Conservation (phyloP, 805 yeast species). For the Monosporozyma solicola region DNA sequence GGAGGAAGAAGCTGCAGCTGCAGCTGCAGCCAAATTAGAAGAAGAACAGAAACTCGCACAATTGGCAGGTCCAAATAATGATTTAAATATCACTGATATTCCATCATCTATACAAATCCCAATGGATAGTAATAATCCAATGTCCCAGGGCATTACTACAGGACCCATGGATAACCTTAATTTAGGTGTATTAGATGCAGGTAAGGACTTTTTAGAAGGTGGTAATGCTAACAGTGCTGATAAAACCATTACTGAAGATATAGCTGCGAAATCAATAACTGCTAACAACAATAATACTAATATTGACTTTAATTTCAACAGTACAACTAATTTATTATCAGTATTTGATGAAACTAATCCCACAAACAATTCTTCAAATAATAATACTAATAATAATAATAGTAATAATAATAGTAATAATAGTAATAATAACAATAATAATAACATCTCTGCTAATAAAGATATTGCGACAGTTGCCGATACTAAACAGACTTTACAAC, state of each 20-base stretch:
- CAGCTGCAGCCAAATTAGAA: conserved; percentile 4
- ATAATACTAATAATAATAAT: not conserved
- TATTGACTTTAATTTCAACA: not conserved
- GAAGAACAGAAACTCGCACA: conserved; percentile 8
- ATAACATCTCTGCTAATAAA: not conserved
- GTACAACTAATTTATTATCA: not conserved
- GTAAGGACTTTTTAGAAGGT: not conserved
- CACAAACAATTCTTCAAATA: not conserved
- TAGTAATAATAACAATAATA: not conserved
- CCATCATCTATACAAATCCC: not conserved
- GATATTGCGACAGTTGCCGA: not conserved
- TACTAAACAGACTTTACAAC: not conserved
- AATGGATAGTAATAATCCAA: conserved; percentile 3
- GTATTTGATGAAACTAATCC: not conserved
- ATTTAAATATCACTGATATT: conserved; percentile 1
- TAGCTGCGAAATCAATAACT: not conserved
- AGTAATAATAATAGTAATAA: not conserved
- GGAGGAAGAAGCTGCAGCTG: conserved; percentile 15
- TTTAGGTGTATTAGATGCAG: not conserved
- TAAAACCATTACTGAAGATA: not conserved
- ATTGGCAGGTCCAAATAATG: not conserved
- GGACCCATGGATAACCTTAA: not conserved
- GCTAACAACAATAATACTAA: not conserved
- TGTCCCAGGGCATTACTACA: not conserved
- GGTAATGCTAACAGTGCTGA: not conserved